Evolutionary conservation across 352 stramenopile species (phyloP), one percentile per base, ranked within the genome.

Genomic region (Globisporangium paroecandrum): DNA sequence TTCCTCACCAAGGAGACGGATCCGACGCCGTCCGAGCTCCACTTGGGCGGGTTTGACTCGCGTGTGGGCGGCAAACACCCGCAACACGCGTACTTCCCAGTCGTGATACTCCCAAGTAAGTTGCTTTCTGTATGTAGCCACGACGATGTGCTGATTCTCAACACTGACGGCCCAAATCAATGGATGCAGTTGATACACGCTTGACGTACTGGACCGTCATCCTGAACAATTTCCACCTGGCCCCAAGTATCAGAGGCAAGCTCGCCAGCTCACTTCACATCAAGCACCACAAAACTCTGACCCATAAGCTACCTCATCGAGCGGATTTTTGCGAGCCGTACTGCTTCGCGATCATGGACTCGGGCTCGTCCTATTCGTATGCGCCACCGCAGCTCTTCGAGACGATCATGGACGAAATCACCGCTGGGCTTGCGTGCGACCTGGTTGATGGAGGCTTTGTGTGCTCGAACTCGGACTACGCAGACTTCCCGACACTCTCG

Each of bases 271-370:
- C n/a, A n/a, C 34, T 0, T 18, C 62, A n/a, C 34, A 32, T 9
- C 32, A 59, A 12, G 32, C 49, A 49, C 4, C 24, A 25, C 62
- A 66, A 51, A 24, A 12, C 10, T 20, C 24, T 10, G 18, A 34
- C 25, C 22, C 25, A 38, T 4, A n/a, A 49, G 53, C 25, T 38
- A 55, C 20, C 36, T 4, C 22, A 36, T 15, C 55, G 49, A 34
- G 34, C 13, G 5, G 75, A 78, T 36, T 34, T 82, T 32, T 89
- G 81, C 63, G 57, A 66, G 4, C 68, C 69, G 3, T 65, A 75
- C 43, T 90, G 79, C 69, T 85, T 80, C 54, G 78, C 75, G 32
- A 90, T 90, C 65, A 67, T 90, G 29, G 82, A 89, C 58, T 81
- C 77, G 38, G 82, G 82, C 13, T 81, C 79, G 34, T 86, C 77